Conservation (phyloP, 257 asterid genomes). For the Solanum sparsipilum region DNA sequence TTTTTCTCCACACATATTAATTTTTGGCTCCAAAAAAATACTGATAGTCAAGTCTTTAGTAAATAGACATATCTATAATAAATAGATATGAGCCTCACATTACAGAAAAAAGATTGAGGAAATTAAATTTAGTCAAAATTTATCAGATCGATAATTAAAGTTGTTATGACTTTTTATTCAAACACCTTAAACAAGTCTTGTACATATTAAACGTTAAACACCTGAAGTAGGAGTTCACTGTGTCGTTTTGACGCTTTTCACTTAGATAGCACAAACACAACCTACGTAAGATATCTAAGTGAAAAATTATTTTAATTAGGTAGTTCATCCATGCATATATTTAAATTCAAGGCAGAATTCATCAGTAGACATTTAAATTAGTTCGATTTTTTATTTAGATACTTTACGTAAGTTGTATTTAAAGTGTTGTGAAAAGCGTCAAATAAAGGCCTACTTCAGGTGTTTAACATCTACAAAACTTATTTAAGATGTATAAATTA, state of each 20-base stretch:
- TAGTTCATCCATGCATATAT: no score
- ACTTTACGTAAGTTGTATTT: rapidly evolving
- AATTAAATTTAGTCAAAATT: not conserved
- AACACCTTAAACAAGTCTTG: not conserved
- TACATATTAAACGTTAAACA: no score
- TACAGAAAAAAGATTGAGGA: not conserved
- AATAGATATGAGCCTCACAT: not conserved
- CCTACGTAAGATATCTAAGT: no score
- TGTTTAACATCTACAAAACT: no score
- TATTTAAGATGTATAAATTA: not conserved
- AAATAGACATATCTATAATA: not conserved
- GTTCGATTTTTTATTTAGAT: no score
- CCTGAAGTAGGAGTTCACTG: no score
- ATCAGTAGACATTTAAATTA: no score
- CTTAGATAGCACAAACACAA: no score
- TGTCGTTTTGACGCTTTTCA: no score
- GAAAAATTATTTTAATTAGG: no score
- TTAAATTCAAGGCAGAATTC: not conserved
- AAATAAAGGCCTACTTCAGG: no score
- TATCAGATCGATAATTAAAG: no score
- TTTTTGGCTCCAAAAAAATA: not conserved
- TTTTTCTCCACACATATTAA: not conserved
- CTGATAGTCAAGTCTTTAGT: not conserved
- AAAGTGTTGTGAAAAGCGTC: not conserved
- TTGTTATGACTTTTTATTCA: not conserved